A percentile compares a stretch with the other conserved stretches of the same genome.
These are phyloP conservation scores for Xylaria flabelliformis DNA, from an alignment of 495 filamentous ascomycete genomes.

Conservation along the genomic window DNA sequence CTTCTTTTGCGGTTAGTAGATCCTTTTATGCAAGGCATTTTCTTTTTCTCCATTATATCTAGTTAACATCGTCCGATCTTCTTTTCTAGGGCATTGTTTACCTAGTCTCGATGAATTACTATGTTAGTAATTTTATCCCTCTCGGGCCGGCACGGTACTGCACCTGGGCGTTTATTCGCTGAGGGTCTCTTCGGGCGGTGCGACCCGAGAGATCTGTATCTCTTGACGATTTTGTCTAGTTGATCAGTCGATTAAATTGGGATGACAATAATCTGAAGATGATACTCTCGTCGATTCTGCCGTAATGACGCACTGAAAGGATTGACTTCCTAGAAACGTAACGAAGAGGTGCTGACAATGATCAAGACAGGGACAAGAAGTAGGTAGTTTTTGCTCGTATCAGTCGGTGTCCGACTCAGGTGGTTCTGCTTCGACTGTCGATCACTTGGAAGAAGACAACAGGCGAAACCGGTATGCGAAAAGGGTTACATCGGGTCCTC, in stretches of 20 bases:
- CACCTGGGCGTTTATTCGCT: background rate
- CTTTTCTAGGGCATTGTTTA: background rate
- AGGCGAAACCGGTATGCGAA: constrained; percentile 23
- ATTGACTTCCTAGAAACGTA: background rate
- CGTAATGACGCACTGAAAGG: background rate
- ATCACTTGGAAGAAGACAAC: background rate
- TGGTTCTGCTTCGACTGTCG: background rate
- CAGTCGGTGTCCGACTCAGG: constrained; percentile 24
- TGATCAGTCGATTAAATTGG: background rate
- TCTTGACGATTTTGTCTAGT: constrained; percentile 7
- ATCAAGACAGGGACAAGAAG: background rate
- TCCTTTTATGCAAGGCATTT: constrained; percentile 21
- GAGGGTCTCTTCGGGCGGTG: constrained; percentile 19
- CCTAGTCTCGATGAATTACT: background rate
- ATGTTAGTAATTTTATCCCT: constrained; percentile 14
- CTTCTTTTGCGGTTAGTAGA: constrained; percentile 24
- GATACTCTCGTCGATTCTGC: background rate
- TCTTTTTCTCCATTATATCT: background rate
- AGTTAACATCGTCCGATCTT: background rate
- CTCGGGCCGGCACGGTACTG: background rate
- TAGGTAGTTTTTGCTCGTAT: constrained; percentile 14
- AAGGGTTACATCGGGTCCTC: constrained; percentile 22
- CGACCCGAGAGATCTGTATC: constrained; percentile 15
- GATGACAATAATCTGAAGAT: background rate
- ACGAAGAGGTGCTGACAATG: background rate